Evolutionary conservation across 2,329 filamentous ascomycete species (phyloP).

Genomic region (Didymella pomorum): DNA sequence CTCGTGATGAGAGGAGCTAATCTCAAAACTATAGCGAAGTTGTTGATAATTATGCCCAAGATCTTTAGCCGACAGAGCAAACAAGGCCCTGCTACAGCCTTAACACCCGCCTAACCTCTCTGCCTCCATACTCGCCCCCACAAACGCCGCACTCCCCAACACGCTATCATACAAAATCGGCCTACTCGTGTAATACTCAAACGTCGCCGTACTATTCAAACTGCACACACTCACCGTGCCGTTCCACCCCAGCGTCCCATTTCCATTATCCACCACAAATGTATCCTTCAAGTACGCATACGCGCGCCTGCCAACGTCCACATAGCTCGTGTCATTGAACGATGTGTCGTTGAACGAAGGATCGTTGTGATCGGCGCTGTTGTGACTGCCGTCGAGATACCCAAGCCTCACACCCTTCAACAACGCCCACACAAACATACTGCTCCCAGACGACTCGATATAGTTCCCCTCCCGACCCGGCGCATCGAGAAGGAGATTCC

Average conservation of each 20-base stretch:
- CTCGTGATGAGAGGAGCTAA: too few species aligned
- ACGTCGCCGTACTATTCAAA: constrained; percentile 32
- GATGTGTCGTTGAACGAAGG: too few species aligned
- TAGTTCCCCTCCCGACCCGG: constrained; percentile 63
- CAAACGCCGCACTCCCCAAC: constrained; percentile 43
- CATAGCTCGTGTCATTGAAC: not conserved
- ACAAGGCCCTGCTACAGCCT: not conserved
- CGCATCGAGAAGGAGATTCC: constrained; percentile 66
- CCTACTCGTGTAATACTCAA: constrained; percentile 29
- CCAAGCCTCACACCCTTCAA: constrained; percentile 57
- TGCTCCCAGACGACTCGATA: constrained; percentile 66
- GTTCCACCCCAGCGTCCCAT: constrained; percentile 42
- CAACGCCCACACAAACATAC: constrained; percentile 65
- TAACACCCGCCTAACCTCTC: constrained; percentile 19
- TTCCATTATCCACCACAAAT: constrained; percentile 30
- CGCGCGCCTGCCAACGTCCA: constrained; percentile 45
- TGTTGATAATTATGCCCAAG: too few species aligned
- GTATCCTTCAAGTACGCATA: constrained; percentile 43
- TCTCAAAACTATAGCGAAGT: too few species aligned
- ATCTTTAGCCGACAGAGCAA: too few species aligned
- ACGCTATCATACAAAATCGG: constrained; percentile 36
- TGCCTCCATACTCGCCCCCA: constrained; percentile 35
- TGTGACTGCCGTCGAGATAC: too few species aligned
- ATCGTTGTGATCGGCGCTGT: too few species aligned
- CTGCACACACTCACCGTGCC: constrained; percentile 44